phyloP scores from a whole-genome alignment of 2,329 filamentous ascomycete species.

The Colletotrichum sansevieriae region DNA sequence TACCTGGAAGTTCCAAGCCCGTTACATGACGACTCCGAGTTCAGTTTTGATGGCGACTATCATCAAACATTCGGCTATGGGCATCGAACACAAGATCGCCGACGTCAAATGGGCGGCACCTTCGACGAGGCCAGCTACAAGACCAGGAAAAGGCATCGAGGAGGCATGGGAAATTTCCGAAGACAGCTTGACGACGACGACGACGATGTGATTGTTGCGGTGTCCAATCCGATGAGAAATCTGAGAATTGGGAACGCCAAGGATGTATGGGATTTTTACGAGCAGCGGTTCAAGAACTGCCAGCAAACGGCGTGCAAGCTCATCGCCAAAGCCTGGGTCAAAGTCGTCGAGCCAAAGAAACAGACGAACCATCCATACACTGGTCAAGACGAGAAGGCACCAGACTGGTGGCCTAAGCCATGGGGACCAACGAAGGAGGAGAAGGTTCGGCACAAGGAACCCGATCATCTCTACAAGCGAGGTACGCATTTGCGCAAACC shows the following conservation, averaged over 20 bases:
- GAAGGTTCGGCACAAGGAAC: constrained; percentile 76
- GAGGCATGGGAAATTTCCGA: constrained; percentile 45
- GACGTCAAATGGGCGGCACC: constrained; percentile 45
- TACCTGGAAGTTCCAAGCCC: constrained; percentile 48
- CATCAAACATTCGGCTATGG: constrained; percentile 43
- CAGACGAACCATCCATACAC: constrained; percentile 82
- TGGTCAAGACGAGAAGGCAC: constrained; percentile 70
- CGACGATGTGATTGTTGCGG: constrained; percentile 58
- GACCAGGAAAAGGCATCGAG: constrained; percentile 54
- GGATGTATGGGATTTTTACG: constrained; percentile 71
- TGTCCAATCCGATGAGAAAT: constrained; percentile 54
- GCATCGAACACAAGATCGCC: constrained; percentile 45
- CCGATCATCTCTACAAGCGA: constrained; percentile 78
- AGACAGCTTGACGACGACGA: constrained; percentile 57
- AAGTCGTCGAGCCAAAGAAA: constrained; percentile 81
- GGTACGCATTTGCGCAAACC: constrained; percentile 57
- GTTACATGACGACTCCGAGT: constrained; percentile 49
- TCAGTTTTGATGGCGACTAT: constrained; percentile 41
- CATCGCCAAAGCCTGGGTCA: constrained; percentile 82
- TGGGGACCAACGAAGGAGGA: constrained; percentile 65
- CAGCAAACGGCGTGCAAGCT: constrained; percentile 80
- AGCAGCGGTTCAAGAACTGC: constrained; percentile 72
- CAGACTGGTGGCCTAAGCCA: constrained; percentile 76
- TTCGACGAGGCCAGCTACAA: constrained; percentile 49
- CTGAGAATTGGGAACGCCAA: constrained; percentile 67